These are phyloP conservation scores for Debaryomyces fabryi DNA, from an alignment of 1,139 yeast genomes.

Conservation along the genomic window DNA sequence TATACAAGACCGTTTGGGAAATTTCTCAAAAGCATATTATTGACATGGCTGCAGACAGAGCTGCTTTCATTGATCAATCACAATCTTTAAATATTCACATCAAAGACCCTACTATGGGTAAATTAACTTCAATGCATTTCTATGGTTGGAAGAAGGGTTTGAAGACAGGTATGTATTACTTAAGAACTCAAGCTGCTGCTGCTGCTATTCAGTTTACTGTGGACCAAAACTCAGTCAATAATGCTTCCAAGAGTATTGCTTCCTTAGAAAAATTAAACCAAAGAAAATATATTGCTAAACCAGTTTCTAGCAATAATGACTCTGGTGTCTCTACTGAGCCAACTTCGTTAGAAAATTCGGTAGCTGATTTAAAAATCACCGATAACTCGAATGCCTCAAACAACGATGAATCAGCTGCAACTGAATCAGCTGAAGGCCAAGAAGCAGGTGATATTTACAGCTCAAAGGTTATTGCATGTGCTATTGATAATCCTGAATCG, in stretches of 20 bases:
- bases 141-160: conserved; percentile 97
- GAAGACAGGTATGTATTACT: conserved; percentile 97
- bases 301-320: conserved; percentile 32
- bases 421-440: conserved; percentile 23
- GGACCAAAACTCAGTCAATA: conserved; percentile 39
- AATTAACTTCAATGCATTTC: conserved; percentile 95
- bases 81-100: conserved; percentile 89
- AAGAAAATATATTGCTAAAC: conserved; percentile 50
- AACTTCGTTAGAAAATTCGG: conserved; percentile 50
- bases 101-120: conserved; percentile 87
- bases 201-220: conserved; percentile 65
- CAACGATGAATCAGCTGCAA: conserved; percentile 18
- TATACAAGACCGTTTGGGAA: conserved; percentile 97
- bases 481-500: conserved; percentile 93
- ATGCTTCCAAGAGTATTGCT: conserved; percentile 57
- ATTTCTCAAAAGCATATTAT: conserved; percentile 84
- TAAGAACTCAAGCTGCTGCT: conserved; percentile 72
- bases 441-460: conserved; percentile 75
- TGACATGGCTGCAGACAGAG: conserved; percentile 95
- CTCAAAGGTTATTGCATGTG: conserved; percentile 93
- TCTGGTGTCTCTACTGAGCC: conserved; percentile 49
- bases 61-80: conserved; percentile 91
- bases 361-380: conserved; percentile 45
- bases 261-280: conserved; percentile 56
- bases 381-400: conserved; percentile 20